phyloP scores from a whole-genome alignment of 2,329 filamentous ascomycete species.

The Fusarium transvaalense region DNA sequence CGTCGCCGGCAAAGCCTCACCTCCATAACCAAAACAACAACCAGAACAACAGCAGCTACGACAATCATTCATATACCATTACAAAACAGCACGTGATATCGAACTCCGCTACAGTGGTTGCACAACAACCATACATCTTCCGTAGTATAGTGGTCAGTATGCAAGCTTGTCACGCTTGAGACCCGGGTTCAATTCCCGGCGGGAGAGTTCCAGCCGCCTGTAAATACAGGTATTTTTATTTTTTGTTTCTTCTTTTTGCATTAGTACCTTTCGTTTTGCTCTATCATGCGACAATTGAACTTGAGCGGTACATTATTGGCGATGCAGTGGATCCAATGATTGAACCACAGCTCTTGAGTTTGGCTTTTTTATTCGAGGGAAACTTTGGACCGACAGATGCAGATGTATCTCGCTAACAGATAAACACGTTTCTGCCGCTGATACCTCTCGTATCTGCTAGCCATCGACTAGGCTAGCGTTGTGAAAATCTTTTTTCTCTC shows the following conservation, averaged over 20 bases:
- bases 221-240: neutral
- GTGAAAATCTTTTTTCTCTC: neutral
- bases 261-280: rapidly evolving
- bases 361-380: too few species aligned
- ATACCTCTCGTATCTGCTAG: neutral
- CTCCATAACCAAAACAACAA: too few species aligned
- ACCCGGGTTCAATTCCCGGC: conserved; percentile 35
- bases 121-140: conserved; percentile 29
- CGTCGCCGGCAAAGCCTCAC: neutral
- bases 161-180: conserved; percentile 35
- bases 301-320: neutral
- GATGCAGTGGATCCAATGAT: too few species aligned
- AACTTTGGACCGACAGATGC: neutral
- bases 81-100: neutral
- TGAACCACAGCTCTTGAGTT: neutral
- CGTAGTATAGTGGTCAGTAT: conserved; percentile 39
- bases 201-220: conserved; percentile 33
- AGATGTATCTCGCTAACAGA: neutral
- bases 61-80: neutral
- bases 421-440: rapidly evolving
- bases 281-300: too few species aligned
- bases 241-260: too few species aligned
- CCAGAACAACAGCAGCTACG: too few species aligned
- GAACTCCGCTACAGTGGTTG: conserved; percentile 29
- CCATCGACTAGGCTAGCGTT: rapidly evolving